Evolutionary conservation across 2,329 filamentous ascomycete species (phyloP), one percentile per base, ranked within the genome.

Genomic region (Ceratocystis albifundus): DNA sequence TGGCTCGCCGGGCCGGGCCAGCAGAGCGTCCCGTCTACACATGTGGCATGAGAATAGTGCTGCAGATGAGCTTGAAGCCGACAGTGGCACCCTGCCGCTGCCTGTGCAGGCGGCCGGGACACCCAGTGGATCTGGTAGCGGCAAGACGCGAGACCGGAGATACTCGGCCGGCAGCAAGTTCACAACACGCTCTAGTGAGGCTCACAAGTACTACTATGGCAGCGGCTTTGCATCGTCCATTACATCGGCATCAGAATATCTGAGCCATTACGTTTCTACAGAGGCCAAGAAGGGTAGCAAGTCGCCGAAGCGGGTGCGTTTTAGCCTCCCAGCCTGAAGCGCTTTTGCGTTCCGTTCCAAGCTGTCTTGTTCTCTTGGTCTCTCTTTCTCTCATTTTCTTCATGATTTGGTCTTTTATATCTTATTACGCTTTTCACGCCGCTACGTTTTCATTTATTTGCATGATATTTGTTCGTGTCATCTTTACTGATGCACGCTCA

Each of bases 271-370:
- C 62, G 66, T 62, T n/a, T n/a, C 62, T 1, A 53, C 25, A 4
- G 66, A 67, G 25, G 57, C 45, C 3, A 67, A 67, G 62, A 67
- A 67, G 55, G 64, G 55, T 15, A 61, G 22, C 53, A 67, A 67
- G 22, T 61, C 61, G 7, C 62, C 65, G 8, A 67, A 67, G 45
- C 36, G 55, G 44, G 66, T 67, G 17, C 62, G 66, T 25, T 67
- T 67, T 30, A 67, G 61, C 8, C 30, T 67, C 20, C 66, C 66
- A 10, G 45, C 32, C 5, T 63, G 22, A 59, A 28, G 30, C 4
- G 32, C 50, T 45, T 45, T 55, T 1, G 50, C n/a, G 59, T 44
- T 20, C 41, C n/a, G 59, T 44, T 20, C 41, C 12, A 15, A 12
- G 22, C 1, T 53, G 10, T 41, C 41, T 50, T 41, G 12, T 50